Percentiles rank a stretch among this genome's conserved stretches.
Evolutionary conservation across 169 alveolate genomes (phyloP).

Genomic region (Haemoproteus tartakovskyi): DNA sequence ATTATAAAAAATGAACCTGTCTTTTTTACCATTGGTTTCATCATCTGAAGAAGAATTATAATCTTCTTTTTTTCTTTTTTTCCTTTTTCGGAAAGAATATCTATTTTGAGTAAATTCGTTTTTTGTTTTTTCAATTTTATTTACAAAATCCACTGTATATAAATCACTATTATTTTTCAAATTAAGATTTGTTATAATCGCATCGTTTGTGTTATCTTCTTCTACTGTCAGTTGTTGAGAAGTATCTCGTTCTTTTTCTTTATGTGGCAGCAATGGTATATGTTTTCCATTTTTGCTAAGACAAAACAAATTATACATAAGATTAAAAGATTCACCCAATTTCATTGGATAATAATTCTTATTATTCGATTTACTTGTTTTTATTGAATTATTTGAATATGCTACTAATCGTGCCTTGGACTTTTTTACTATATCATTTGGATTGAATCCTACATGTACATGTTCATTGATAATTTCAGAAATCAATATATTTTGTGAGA

Average conservation of each 20-base stretch:
- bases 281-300: too few relatives aligned
- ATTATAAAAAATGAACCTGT: slow-evolving; percentile 33
- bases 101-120: not conserved
- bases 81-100: slow-evolving; percentile 48
- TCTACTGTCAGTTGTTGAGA: not conserved
- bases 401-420: slow-evolving; percentile 28
- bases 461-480: slow-evolving; percentile 59
- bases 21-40: not conserved
- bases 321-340: slow-evolving; percentile 15
- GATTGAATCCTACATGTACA: slow-evolving; percentile 62
- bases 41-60: slow-evolving; percentile 41
- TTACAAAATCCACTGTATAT: slow-evolving; percentile 39
- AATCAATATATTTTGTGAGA: not conserved
- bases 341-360: slow-evolving; percentile 5
- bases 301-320: slow-evolving; percentile 52
- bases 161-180: slow-evolving; percentile 14
- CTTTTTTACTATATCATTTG: slow-evolving; percentile 7
- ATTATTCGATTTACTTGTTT: not conserved
- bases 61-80: slow-evolving; percentile 28
- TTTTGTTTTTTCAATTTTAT: slow-evolving; percentile 11
- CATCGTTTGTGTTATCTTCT: slow-evolving; percentile 8
- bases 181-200: slow-evolving; percentile 12
- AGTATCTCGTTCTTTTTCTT: not conserved
- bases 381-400: slow-evolving; percentile 1
- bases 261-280: slow-evolving; percentile 10